Evolutionary conservation across 2,329 filamentous ascomycete genomes (phyloP), one percentile per base, ranked within the genome.

Genomic region (Salinomyces thailandicus): DNA sequence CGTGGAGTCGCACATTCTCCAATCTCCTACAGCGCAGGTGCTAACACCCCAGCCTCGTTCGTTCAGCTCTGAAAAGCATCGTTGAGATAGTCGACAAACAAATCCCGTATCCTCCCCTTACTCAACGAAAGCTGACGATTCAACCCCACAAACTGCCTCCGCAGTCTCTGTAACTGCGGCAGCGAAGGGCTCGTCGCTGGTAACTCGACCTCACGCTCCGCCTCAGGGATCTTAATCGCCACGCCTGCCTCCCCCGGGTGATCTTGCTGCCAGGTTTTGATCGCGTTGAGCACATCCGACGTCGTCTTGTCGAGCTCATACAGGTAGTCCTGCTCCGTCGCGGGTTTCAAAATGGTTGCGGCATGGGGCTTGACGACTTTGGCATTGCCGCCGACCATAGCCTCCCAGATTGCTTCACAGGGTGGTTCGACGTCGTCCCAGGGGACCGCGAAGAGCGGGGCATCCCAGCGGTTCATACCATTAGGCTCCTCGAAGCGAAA

Each of bases 401-500:
- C 73, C 28, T 87, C 81, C 84, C 83, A 91, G 38, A 91, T 72
- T 38, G 71, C 68, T 32, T 79, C 74, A 43, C 77, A 81, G 2
- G 77, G 76, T n/a, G 71, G 71, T 39, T 70, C 69, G 38, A 72
- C 72, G 55, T 93, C 85, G 30, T 86, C 79, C 69, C 79, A 83
- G 8, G 85, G 71, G 0, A 91, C 69, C 3, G 81, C 81, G 60
- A 89, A 91, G 2, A 91, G 69, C 1, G 85, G 84, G 37, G 79
- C 81, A 57, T 93, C 84, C 85, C 85, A 93, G 29, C 83, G 67
- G 2, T 73, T 79, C 81, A 89, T 87, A 15, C 79, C 75, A 55
- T 89, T 91, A 11, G 85, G 84, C 61, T 93, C 84, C 60, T 93
- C 84, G 55, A 87, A 87, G 37, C 84, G 71, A 55, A 85, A 89